These are phyloP conservation scores for Fraxinus pennsylvanica DNA, from an alignment of 257 asterid species.

Conservation along the genomic window DNA sequence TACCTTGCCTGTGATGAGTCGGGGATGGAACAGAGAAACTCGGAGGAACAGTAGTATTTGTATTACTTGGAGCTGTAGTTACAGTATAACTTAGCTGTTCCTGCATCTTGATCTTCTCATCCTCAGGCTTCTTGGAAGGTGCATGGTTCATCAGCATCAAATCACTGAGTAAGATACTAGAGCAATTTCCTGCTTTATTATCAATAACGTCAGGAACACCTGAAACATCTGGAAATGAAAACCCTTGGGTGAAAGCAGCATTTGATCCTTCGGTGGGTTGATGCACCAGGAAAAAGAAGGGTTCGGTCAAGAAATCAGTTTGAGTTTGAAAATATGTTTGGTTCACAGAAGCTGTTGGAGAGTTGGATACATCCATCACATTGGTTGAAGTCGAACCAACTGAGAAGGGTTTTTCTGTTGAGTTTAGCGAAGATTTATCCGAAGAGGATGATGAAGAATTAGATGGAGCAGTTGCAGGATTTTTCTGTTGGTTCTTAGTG, in stretches of 20 bases:
- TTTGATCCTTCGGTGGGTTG: constrained; percentile 29
- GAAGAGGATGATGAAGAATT: constrained; percentile 62
- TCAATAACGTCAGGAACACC: not conserved
- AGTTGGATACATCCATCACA: constrained; percentile 37
- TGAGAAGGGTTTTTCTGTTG: constrained; percentile 48
- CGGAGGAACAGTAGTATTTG: constrained; percentile 15
- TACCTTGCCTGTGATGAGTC: constrained; percentile 36
- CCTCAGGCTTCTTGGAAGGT: constrained; percentile 40
- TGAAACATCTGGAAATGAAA: constrained; percentile 48
- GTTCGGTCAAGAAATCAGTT: constrained; percentile 45
- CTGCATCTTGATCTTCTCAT: constrained; percentile 48
- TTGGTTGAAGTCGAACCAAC: constrained; percentile 31
- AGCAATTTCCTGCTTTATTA: constrained; percentile 26
- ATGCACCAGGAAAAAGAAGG: constrained; percentile 55
- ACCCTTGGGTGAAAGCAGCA: constrained; percentile 44
- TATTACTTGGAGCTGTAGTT: constrained; percentile 24
- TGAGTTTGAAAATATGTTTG: constrained; percentile 47
- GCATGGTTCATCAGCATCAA: constrained; percentile 53
- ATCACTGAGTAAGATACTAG: constrained; percentile 46
- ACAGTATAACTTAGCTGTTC: constrained; percentile 28
- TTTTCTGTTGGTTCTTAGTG: constrained; percentile 25
- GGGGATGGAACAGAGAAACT: constrained; percentile 28
- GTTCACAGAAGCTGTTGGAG: constrained; percentile 81
- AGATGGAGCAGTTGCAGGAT: constrained; percentile 26
- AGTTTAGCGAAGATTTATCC: constrained; percentile 54